Percentiles rank a stretch among this genome's conserved stretches.
Conservation (phyloP, 2,329 filamentous ascomycete genomes). For the Aspergillus quadrilineatus region DNA sequence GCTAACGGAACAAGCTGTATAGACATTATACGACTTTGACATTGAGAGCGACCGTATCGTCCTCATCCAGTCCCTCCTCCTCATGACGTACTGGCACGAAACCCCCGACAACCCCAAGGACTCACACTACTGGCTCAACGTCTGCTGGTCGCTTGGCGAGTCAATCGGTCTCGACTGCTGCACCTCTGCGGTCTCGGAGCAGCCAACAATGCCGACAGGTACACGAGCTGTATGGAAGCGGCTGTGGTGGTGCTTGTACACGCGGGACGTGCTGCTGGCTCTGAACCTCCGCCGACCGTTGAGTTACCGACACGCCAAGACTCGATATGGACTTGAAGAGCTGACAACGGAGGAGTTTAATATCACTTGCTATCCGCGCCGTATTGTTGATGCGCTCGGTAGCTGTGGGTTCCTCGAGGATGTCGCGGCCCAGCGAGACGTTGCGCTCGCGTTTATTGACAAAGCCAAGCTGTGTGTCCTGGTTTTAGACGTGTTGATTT, state of each 20-base stretch:
- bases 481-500: too few relatives aligned
- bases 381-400: too few relatives aligned
- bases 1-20: too few relatives aligned
- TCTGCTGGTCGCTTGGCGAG: background rate
- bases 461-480: too few relatives aligned
- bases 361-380: too few relatives aligned
- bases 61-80: constrained; percentile 75
- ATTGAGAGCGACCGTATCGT: constrained; percentile 79
- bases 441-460: too few relatives aligned
- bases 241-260: background rate
- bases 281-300: background rate
- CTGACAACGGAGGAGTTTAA: too few relatives aligned
- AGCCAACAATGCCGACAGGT: background rate
- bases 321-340: too few relatives aligned
- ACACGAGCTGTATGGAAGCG: too few relatives aligned
- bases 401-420: too few relatives aligned
- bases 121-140: background rate
- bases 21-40: constrained; percentile 84
- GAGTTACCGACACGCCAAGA: too few relatives aligned
- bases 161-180: background rate
- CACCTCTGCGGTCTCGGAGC: background rate
- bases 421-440: too few relatives aligned
- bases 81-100: constrained; percentile 94
- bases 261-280: background rate
- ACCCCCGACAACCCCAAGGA: constrained; percentile 85